These are phyloP conservation scores for Aspergillus oerlinghausenensis DNA, from an alignment of 2,329 filamentous ascomycete genomes.

Conservation along the genomic window DNA sequence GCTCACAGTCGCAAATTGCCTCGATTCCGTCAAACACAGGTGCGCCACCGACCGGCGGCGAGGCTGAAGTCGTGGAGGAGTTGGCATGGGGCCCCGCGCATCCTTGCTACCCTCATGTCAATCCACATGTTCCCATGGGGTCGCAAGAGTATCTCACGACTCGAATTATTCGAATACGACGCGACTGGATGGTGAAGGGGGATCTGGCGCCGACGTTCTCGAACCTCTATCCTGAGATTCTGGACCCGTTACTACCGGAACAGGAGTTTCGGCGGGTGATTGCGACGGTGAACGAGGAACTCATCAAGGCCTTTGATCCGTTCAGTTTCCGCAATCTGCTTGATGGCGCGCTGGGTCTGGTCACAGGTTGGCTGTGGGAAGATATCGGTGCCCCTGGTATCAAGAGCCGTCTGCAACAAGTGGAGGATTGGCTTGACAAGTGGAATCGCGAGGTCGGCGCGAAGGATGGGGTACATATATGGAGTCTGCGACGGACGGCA, in stretches of 20 bases:
- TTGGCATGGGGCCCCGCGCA: constrained; percentile 90
- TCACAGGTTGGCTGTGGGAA: constrained; percentile 94
- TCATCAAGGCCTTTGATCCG: constrained; percentile 75
- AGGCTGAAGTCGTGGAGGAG: constrained; percentile 59
- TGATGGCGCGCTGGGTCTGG: constrained; percentile 71
- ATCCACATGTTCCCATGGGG: constrained; percentile 78
- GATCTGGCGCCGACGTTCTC: constrained; percentile 91
- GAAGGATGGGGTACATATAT: constrained; percentile 64
- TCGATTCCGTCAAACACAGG: constrained; percentile 36
- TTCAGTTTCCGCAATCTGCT: constrained; percentile 71
- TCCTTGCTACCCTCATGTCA: constrained; percentile 89
- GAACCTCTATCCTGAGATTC: constrained; percentile 91
- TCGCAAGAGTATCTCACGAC: constrained; percentile 73
- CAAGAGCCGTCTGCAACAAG: constrained; percentile 63
- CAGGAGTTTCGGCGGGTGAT: constrained; percentile 80
- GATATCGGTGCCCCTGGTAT: constrained; percentile 73
- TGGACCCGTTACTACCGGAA: constrained; percentile 81
- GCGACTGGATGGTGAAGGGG: constrained; percentile 86
- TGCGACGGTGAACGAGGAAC: constrained; percentile 72
- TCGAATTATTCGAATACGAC: constrained; percentile 82
- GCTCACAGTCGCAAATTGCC: constrained; percentile 37
- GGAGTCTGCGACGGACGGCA: constrained; percentile 74
- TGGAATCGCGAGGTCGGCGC: constrained; percentile 71
- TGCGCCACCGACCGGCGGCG: constrained; percentile 30
- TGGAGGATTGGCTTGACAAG: constrained; percentile 78